phyloP scores from a whole-genome alignment of 2,329 filamentous ascomycete species.

The Passalora sequoiae region DNA sequence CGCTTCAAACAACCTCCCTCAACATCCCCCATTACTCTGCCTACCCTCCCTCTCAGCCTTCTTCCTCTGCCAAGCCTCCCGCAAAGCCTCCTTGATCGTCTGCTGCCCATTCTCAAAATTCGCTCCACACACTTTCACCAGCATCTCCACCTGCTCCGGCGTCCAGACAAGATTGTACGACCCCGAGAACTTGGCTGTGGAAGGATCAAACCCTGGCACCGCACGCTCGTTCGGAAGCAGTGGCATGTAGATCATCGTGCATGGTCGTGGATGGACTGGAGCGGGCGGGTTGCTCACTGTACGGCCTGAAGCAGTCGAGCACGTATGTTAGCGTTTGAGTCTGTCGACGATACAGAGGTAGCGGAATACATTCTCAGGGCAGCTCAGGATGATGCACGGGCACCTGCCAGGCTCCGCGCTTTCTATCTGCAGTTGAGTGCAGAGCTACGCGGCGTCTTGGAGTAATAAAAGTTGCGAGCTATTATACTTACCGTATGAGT shows the following conservation, averaged over 20 bases:
- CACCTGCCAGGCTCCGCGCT: too few relatives aligned
- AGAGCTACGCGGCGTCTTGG: too few relatives aligned
- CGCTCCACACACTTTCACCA: constrained; percentile 27
- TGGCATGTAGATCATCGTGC: constrained; percentile 33
- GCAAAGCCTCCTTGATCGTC: constrained; percentile 25
- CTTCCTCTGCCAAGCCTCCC: constrained; percentile 24
- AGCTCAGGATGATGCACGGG: too few relatives aligned
- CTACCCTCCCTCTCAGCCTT: constrained; percentile 17
- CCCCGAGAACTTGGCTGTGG: constrained; percentile 32
- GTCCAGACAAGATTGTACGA: constrained; percentile 34
- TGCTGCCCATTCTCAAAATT: constrained; percentile 28
- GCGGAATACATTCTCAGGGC: too few relatives aligned
- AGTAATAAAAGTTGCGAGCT: too few relatives aligned
- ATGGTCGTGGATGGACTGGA: constrained; percentile 20
- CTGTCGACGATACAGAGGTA: too few relatives aligned
- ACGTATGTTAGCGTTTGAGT: too few relatives aligned
- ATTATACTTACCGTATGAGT: constrained; percentile 31
- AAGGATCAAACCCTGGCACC: constrained; percentile 31
- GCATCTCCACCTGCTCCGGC: constrained; percentile 31
- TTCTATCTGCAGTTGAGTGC: too few relatives aligned
- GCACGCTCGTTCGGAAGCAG: constrained; percentile 32
- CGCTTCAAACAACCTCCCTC: background rate
- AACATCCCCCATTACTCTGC: constrained; percentile 3
- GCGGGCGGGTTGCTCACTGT: constrained; percentile 30
- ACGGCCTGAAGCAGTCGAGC: too few relatives aligned